Evolutionary conservation across 371 early-diverging fungal genomes (phyloP), one percentile per base, ranked within the genome.

Genomic region (Ecytonucleospora hepatopenaei): DNA sequence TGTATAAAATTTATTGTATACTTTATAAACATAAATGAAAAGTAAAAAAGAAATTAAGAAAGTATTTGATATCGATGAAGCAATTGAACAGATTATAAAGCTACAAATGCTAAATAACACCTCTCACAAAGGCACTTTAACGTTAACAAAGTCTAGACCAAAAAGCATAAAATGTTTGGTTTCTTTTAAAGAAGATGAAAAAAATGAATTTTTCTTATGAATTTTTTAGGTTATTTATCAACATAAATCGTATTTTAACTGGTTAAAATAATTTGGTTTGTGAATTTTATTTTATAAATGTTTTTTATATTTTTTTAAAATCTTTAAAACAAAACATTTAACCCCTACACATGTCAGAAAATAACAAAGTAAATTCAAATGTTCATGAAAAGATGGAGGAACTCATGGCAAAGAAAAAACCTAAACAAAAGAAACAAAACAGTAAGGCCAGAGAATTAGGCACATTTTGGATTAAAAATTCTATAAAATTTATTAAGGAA

Each of bases 401-500:
- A 12, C 23, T 24, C 8, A 4, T 24, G 5, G 15, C 53, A 21
- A 21, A 24, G 4, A 24, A 24, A 19, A 51, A 51, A 19, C 17
- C 8, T 21, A 24, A 24, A 26, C 4, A 51, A 26, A 19, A 8
- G 8, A 21, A 19, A 15, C 26, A 26, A 21, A 8, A 8, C 4
- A 59, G 28, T 12, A 65, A 65, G 12, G 27, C 28, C 5, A 32
- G 65, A 40, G 40, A 40, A n/a, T n/a, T 40, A n/a, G 40, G 40
- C 40, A 12, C 40, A 40, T 40, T 40, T n/a, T 40, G 40, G 40
- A 40, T 40, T 12, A 40, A 40, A 8, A 40, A 40, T 40, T 40
- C 40, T 65, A 56, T 40, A 54, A 64, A 71, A 59, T 80, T 78
- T 33, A 15, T 77, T 24, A 65, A 54, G 34, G 54, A 67, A 33